Percentiles rank a stretch among this genome's conserved stretches.
phyloP scores from a whole-genome alignment of 2,329 filamentous ascomycete genomes.

The Calonectria multiphialidica region DNA sequence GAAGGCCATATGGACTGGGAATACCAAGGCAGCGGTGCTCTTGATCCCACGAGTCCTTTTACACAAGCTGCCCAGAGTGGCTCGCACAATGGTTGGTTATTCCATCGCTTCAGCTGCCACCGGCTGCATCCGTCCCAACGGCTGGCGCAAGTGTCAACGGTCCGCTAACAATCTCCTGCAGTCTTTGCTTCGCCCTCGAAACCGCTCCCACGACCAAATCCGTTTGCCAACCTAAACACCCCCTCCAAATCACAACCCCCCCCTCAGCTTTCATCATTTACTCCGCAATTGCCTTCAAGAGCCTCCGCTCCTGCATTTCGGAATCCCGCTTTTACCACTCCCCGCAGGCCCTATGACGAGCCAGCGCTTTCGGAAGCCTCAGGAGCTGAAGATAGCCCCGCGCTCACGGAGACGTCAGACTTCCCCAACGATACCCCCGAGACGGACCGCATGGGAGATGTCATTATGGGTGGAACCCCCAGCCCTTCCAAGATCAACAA shows the following conservation, averaged over 20 bases:
- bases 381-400: conserved; percentile 71
- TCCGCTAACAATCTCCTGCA: conserved; percentile 39
- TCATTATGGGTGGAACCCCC: conserved; percentile 57
- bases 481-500: conserved; percentile 62
- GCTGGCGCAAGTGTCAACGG: not conserved
- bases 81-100: conserved; percentile 56
- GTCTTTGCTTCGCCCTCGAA: conserved; percentile 55
- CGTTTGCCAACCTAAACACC: conserved; percentile 52
- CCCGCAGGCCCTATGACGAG: conserved; percentile 68
- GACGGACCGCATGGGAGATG: conserved; percentile 58
- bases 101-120: not conserved
- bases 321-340: conserved; percentile 74
- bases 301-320: conserved; percentile 66
- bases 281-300: conserved; percentile 55
- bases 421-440: conserved; percentile 65
- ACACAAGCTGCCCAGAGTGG: conserved; percentile 61
- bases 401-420: conserved; percentile 68
- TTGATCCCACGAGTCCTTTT: conserved; percentile 73
- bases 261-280: conserved; percentile 61
- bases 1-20: conserved; percentile 77
- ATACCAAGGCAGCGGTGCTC: conserved; percentile 68
- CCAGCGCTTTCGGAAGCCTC: conserved; percentile 67
- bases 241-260: conserved; percentile 55
- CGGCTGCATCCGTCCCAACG: not conserved
- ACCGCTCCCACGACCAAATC: conserved; percentile 47